These are phyloP conservation scores for Stromatinia cepivora DNA, from an alignment of 2,329 filamentous ascomycete species.

Conservation along the genomic window DNA sequence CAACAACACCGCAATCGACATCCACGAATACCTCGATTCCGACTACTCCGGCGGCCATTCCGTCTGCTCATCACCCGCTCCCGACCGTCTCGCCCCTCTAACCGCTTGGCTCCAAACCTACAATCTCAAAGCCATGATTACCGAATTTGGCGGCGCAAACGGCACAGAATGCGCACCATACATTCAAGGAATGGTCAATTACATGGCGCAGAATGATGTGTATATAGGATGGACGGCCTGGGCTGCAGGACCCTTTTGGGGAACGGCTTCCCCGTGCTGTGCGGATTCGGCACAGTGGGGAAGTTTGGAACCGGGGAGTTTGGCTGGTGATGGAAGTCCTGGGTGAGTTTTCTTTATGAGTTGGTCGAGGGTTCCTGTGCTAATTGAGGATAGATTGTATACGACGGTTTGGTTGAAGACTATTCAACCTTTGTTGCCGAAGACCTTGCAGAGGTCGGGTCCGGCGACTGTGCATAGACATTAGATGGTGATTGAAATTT, in stretches of 20 bases:
- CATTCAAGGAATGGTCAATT: slow-evolving; percentile 47
- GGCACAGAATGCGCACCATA: slow-evolving; percentile 46
- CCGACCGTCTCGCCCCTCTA: slow-evolving; percentile 45
- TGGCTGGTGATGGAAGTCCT: slow-evolving; percentile 46
- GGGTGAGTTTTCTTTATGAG: slow-evolving; percentile 30
- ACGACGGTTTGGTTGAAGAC: slow-evolving; percentile 10
- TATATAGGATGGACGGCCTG: slow-evolving; percentile 55
- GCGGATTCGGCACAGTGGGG: slow-evolving; percentile 46
- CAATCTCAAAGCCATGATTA: slow-evolving; percentile 51
- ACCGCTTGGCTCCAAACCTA: slow-evolving; percentile 50
- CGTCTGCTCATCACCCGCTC: slow-evolving; percentile 45
- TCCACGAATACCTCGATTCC: slow-evolving; percentile 53
- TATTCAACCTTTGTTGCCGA: slow-evolving; percentile 3
- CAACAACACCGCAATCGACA: slow-evolving; percentile 52
- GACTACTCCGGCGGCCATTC: slow-evolving; percentile 49
- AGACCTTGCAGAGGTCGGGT: slow-evolving; percentile 1
- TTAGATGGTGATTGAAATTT: neutral
- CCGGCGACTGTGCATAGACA: neutral
- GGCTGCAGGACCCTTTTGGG: slow-evolving; percentile 53
- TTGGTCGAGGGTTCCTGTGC: neutral
- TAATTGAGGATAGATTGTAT: slow-evolving; percentile 5
- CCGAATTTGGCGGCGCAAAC: slow-evolving; percentile 51
- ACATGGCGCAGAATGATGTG: slow-evolving; percentile 49
- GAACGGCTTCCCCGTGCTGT: slow-evolving; percentile 46
- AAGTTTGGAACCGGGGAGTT: slow-evolving; percentile 50